Evolutionary conservation across 2,329 filamentous ascomycete genomes (phyloP).

Genomic region (Penicillium aurantiogriseum): DNA sequence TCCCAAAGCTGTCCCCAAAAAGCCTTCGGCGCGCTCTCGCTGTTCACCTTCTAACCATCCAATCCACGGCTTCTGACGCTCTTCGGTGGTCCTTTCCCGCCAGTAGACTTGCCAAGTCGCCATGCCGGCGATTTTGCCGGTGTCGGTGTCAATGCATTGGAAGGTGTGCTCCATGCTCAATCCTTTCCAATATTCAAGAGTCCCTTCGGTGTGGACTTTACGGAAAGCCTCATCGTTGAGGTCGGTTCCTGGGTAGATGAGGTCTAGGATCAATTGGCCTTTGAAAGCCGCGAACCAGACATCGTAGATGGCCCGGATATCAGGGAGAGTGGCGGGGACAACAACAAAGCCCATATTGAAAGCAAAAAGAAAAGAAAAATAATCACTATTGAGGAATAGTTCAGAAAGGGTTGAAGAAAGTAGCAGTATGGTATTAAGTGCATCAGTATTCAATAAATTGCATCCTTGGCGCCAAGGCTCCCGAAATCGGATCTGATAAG

Average conservation of each 20-base stretch:
- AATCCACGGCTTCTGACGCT: slow-evolving; percentile 47
- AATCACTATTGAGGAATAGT: background rate
- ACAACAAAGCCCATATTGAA: slow-evolving; percentile 42
- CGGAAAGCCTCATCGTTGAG: slow-evolving; percentile 41
- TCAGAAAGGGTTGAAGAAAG: background rate
- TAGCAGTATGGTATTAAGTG: background rate
- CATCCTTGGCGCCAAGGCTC: slow-evolving; percentile 1
- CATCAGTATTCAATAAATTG: background rate
- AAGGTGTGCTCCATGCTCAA: slow-evolving; percentile 46
- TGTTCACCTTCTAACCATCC: slow-evolving; percentile 49
- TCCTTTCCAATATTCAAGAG: slow-evolving; percentile 39
- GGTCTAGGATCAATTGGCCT: slow-evolving; percentile 42
- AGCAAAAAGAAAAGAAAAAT: background rate
- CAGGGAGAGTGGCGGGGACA: slow-evolving; percentile 33
- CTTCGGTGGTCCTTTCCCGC: slow-evolving; percentile 39
- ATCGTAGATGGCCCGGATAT: slow-evolving; percentile 23
- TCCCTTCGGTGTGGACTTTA: slow-evolving; percentile 45
- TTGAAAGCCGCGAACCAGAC: slow-evolving; percentile 22
- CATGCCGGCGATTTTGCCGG: slow-evolving; percentile 49
- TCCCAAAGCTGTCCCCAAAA: slow-evolving; percentile 46
- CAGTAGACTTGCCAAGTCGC: slow-evolving; percentile 48
- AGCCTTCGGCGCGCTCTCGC: slow-evolving; percentile 39
- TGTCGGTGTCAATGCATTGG: slow-evolving; percentile 46
- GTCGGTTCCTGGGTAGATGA: slow-evolving; percentile 42
- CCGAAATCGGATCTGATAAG: slow-evolving; percentile 12